Evolutionary conservation across 108 stramenopile species (phyloP).

Genomic region (Cyclostephanos invisitatus): DNA sequence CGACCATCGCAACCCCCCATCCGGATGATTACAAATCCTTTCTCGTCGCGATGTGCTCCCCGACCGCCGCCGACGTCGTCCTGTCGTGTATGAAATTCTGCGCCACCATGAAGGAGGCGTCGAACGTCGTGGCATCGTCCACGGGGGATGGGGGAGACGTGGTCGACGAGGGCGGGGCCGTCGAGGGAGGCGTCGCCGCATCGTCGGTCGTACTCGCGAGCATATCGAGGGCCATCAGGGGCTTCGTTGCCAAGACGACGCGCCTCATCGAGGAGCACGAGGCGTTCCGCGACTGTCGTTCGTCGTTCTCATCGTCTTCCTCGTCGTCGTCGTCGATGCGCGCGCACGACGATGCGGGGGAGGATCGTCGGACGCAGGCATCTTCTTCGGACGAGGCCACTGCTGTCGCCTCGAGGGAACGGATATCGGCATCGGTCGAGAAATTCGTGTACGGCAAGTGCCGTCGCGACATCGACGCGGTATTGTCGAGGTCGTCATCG

Average conservation of each 20-base stretch:
- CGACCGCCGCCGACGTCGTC: constrained; percentile 40
- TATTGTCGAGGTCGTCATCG: not conserved
- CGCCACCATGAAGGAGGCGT: constrained; percentile 46
- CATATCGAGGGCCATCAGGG: constrained; percentile 39
- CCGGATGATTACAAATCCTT: constrained; percentile 27
- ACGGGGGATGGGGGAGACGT: constrained; percentile 14
- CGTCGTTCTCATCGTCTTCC: not conserved
- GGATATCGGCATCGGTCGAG: constrained; percentile 32
- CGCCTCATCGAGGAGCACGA: constrained; percentile 38
- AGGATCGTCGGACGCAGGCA: no score
- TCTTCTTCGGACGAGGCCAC: not conserved
- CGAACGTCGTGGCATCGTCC: constrained; percentile 26
- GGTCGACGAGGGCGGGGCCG: not conserved
- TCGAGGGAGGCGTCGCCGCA: not conserved
- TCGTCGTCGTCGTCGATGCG: no score
- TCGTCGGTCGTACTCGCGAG: not conserved
- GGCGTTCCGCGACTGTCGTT: constrained; percentile 23
- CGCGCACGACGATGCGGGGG: no score
- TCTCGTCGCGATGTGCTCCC: constrained; percentile 33
- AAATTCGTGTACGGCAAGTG: constrained; percentile 47
- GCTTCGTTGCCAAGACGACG: constrained; percentile 35
- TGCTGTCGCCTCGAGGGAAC: constrained; percentile 9
- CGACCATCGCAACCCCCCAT: constrained; percentile 6
- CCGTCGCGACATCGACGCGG: constrained; percentile 30
- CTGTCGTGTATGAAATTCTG: constrained; percentile 50